phyloP scores from a whole-genome alignment of 768 basidiomycete genomes.

The Panaeolus papilionaceus region DNA sequence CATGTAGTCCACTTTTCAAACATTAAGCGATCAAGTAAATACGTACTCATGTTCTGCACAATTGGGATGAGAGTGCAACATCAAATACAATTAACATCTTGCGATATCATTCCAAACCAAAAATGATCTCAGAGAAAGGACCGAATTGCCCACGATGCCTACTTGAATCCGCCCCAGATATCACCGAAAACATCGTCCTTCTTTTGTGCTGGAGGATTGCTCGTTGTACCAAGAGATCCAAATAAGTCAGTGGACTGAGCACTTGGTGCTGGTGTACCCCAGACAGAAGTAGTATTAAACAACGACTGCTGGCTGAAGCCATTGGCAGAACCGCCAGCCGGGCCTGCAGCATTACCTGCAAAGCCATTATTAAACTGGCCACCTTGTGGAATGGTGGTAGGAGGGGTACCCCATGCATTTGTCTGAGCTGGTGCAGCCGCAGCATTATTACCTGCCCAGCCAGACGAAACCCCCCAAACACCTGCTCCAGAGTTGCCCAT shows the following conservation, averaged over 20 bases:
- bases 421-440: slow-evolving; percentile 40
- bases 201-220: slow-evolving; percentile 45
- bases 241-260: slow-evolving; percentile 41
- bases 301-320: slow-evolving; percentile 42
- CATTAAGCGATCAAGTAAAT: no score
- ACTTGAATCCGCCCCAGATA: slow-evolving; percentile 87
- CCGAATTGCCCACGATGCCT: slow-evolving; percentile 24
- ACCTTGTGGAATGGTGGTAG: slow-evolving; percentile 36
- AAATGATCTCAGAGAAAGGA: not conserved
- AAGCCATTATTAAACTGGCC: slow-evolving; percentile 55
- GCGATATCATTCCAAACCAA: not conserved
- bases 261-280: slow-evolving; percentile 46
- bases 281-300: slow-evolving; percentile 63
- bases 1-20: no score
- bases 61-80: no score
- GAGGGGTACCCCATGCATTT: slow-evolving; percentile 43
- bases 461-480: slow-evolving; percentile 71
- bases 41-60: no score
- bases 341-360: slow-evolving; percentile 54
- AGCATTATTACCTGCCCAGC: slow-evolving; percentile 53
- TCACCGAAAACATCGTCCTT: slow-evolving; percentile 85
- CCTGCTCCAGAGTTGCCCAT: slow-evolving; percentile 59
- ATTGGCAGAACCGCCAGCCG: slow-evolving; percentile 25
- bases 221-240: slow-evolving; percentile 35
- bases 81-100: not conserved